Evolutionary conservation across 495 filamentous ascomycete genomes (phyloP).

Genomic region (Trichoderma virens): DNA sequence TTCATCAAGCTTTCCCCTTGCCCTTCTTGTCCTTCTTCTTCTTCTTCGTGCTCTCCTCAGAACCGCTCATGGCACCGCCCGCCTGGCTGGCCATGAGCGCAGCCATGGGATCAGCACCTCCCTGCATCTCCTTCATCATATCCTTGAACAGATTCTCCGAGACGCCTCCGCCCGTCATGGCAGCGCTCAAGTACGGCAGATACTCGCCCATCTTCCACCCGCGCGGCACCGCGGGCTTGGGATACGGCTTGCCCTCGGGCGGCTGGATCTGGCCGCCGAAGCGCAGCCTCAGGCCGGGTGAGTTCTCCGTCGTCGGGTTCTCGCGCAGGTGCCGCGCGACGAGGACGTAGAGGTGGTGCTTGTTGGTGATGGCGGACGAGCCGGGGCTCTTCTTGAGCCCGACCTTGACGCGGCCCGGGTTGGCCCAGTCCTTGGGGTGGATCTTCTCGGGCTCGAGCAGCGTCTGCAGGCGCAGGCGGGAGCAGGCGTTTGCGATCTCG

Average conservation of each 20-base stretch:
- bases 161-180: conserved; percentile 86
- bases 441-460: conserved; percentile 86
- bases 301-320: conserved; percentile 64
- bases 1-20: conserved; percentile 23
- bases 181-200: conserved; percentile 77
- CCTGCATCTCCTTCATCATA: conserved; percentile 92
- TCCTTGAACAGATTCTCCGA: conserved; percentile 95
- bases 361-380: conserved; percentile 58
- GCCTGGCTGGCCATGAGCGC: conserved; percentile 29
- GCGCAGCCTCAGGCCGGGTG: conserved; percentile 59
- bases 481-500: conserved; percentile 80
- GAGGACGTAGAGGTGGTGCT: conserved; percentile 78
- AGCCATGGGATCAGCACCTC: conserved; percentile 44
- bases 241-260: conserved; percentile 54
- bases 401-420: conserved; percentile 83
- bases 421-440: conserved; percentile 96
- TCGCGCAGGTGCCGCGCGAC: conserved; percentile 64
- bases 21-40: conserved; percentile 46
- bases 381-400: conserved; percentile 32
- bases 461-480: conserved; percentile 59
- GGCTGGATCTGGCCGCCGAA: conserved; percentile 45
- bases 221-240: conserved; percentile 66
- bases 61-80: conserved; percentile 20
- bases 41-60: conserved; percentile 20
- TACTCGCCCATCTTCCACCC: conserved; percentile 88